phyloP scores from a whole-genome alignment of 495 filamentous ascomycete genomes.

The Penicillium soppii region DNA sequence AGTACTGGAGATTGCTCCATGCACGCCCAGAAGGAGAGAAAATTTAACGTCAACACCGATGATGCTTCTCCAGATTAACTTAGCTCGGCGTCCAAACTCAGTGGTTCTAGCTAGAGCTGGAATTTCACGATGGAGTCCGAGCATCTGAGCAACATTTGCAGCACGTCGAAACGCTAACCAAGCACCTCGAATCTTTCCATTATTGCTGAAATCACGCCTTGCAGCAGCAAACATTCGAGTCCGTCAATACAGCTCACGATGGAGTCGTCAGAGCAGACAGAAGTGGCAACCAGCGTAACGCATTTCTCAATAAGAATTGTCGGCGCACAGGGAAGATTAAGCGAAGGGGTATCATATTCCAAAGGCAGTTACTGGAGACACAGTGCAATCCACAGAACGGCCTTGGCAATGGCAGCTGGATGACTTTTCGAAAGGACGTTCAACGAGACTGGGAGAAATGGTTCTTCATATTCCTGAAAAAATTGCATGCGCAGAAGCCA shows the following conservation, averaged over 20 bases:
- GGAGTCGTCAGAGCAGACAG: constrained; percentile 10
- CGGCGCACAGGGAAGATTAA: constrained; percentile 5
- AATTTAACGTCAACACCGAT: constrained; percentile 13
- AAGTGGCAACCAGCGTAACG: not conserved
- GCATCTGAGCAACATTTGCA: constrained; percentile 15
- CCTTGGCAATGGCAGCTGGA: constrained; percentile 6
- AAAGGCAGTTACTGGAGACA: constrained; percentile 15
- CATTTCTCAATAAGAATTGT: constrained; percentile 3
- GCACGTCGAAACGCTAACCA: constrained; percentile 21
- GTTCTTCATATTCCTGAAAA: constrained; percentile 11
- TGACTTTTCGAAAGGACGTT: constrained; percentile 5
- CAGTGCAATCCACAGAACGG: constrained; percentile 7
- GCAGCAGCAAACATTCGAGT: constrained; percentile 18
- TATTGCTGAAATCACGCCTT: constrained; percentile 17
- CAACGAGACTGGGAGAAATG: constrained; percentile 1
- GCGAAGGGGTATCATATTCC: not conserved
- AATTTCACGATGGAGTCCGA: constrained; percentile 13
- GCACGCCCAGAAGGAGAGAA: constrained; percentile 16
- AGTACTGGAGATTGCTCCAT: constrained; percentile 10
- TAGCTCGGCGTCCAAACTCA: not conserved
- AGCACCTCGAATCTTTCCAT: constrained; percentile 19
- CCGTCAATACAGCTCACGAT: constrained; percentile 17
- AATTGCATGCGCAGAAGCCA: constrained; percentile 11
- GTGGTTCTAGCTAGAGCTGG: not conserved
- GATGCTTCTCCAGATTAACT: constrained; percentile 9